Evolutionary conservation across 768 basidiomycete species (phyloP), one percentile per base, ranked within the genome.

Genomic region (Amanita pseudoporphyria): DNA sequence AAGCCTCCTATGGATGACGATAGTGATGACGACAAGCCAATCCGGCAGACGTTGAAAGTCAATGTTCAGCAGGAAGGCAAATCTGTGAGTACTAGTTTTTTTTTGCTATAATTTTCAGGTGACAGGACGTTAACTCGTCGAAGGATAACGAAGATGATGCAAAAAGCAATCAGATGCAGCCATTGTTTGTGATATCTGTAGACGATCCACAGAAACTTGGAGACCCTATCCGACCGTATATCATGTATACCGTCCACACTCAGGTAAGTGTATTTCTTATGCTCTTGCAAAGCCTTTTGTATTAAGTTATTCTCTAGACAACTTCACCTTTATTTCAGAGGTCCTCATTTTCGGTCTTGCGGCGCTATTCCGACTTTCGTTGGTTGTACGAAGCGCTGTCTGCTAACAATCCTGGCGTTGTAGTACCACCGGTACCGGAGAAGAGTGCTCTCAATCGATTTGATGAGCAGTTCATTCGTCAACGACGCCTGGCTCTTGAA

Each of bases 161-260:
- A 64, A 64, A 49, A 62, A 65, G 43, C 68, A 79, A 45, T 74
- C 71, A 48, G 72, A 72, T 84, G 32, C 78, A 75, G 49, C 86
- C 88, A 18, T 70, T 86, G 21, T 97, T 96, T 62, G 64, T 77
- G 6, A 90, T 99, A 55, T 79, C 86, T 0, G 92, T 99, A n/a
- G 88, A 91, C 47, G 96, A 99, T 64, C 96, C 96, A 5, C 93
- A 97, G 56, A 90, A 87, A 57, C 87, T 97, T 38, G 96, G 96
- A n/a, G 91, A 94, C 59, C 89, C 93, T 1, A 89, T 97, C 42
- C 84, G 89, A 51, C 80, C 84, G 13, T 96, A 91, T 61, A 96
- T 88, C 9, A 92, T 98, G 70, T 99, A 98, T 63, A 99, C 96
- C 1, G 91, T 99, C 1, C 85, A 90, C 52, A 96, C 94, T 12